Evolutionary conservation across 2,329 filamentous ascomycete genomes (phyloP).

Genomic region (Colletotrichum aenigma): DNA sequence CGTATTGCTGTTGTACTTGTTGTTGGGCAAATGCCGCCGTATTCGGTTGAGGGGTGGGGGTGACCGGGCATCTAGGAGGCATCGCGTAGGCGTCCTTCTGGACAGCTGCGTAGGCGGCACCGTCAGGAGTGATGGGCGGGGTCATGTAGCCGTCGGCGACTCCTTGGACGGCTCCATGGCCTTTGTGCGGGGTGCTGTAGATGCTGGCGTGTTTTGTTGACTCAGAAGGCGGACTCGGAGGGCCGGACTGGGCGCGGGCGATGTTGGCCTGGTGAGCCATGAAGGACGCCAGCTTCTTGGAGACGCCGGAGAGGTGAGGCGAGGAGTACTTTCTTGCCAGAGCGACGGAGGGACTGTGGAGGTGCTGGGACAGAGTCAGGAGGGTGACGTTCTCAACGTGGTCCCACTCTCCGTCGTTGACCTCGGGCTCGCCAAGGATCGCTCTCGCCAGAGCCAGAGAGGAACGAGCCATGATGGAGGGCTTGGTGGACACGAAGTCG

Average conservation of each 20-base stretch:
- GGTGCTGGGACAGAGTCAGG: constrained; percentile 61
- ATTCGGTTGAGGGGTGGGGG: constrained; percentile 60
- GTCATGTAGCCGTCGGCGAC: constrained; percentile 80
- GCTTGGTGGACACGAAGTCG: constrained; percentile 92
- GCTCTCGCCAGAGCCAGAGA: constrained; percentile 86
- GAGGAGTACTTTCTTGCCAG: constrained; percentile 65
- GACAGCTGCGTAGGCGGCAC: constrained; percentile 56
- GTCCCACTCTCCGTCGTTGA: constrained; percentile 78
- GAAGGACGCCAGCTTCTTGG: constrained; percentile 61
- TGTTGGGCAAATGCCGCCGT: constrained; percentile 37
- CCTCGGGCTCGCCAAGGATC: constrained; percentile 81
- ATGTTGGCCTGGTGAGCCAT: constrained; percentile 64
- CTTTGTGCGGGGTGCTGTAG: constrained; percentile 82
- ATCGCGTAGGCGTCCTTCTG: constrained; percentile 52
- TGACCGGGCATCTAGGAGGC: constrained; percentile 64
- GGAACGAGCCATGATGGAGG: constrained; percentile 88
- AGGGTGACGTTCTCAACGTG: constrained; percentile 72
- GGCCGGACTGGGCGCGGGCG: constrained; percentile 50
- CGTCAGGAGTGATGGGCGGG: constrained; percentile 84
- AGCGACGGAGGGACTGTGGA: constrained; percentile 62
- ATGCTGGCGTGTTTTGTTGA: constrained; percentile 61
- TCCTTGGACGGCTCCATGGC: constrained; percentile 63
- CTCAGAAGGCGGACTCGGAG: constrained; percentile 65
- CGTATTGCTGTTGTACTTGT: constrained; percentile 48
- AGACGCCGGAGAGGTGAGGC: constrained; percentile 56